Percentiles rank a stretch among this genome's conserved stretches.
Conservation (phyloP, 306 rosid species). For the Pyrus communis region DNA sequence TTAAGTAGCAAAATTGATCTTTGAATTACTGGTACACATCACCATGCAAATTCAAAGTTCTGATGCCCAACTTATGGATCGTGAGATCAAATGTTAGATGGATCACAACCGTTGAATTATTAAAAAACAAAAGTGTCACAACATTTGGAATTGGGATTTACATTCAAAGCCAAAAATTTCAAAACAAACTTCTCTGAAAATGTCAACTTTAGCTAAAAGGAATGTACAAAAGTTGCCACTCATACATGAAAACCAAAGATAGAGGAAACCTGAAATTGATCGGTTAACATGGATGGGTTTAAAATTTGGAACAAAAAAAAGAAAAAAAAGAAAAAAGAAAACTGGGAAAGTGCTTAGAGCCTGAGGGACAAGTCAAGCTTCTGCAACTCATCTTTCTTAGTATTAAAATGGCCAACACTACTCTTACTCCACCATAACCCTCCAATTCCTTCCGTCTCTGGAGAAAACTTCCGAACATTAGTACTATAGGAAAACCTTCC, state of each 20-base stretch:
- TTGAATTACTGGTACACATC: no score
- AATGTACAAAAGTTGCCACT: constrained; percentile 36
- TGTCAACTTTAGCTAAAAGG: constrained; percentile 16
- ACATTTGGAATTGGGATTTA: constrained; percentile 10
- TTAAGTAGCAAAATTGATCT: no score
- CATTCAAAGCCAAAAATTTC: constrained; percentile 6
- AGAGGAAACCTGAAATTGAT: constrained; percentile 5
- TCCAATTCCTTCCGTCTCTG: constrained; percentile 29
- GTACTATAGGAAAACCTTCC: constrained; percentile 31
- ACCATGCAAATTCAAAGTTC: no score
- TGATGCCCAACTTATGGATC: no score
- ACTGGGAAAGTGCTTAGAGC: constrained; percentile 34
- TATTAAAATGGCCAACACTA: constrained; percentile 27
- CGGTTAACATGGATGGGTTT: not conserved
- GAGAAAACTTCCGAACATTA: constrained; percentile 25
- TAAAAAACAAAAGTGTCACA: not conserved
- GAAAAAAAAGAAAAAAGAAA: not conserved
- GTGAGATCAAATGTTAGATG: no score
- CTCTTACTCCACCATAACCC: constrained; percentile 38
- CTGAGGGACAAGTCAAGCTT: constrained; percentile 93
- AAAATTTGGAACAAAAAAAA: constrained; percentile 3
- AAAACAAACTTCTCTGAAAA: constrained; percentile 2
- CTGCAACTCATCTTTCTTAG: constrained; percentile 60
- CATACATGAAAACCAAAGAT: not conserved
- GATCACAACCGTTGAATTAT: not conserved